A percentile compares a stretch with the other conserved stretches of the same genome.
Evolutionary conservation across 2,329 filamentous ascomycete genomes (phyloP).

Genomic region (Trichocomaceae sp.): DNA sequence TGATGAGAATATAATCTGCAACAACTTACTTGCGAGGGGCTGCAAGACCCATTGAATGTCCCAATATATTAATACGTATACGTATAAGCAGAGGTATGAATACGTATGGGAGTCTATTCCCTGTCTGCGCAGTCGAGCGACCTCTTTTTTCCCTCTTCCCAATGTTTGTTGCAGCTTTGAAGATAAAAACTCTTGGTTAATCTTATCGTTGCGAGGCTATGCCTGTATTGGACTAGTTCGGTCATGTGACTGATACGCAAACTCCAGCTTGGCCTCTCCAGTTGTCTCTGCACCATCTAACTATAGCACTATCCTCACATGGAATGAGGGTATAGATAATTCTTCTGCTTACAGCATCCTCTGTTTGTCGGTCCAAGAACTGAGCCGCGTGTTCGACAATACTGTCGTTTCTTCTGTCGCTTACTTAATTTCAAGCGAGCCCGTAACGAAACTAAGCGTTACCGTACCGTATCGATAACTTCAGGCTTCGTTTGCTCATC

Average conservation of each 20-base stretch:
- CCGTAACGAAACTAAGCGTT: neutral
- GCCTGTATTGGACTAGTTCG: neutral
- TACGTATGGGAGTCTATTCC: neutral
- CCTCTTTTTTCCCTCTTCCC: conserved; percentile 1
- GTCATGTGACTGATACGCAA: neutral
- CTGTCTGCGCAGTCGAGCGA: neutral
- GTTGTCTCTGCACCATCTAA: neutral
- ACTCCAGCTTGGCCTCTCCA: neutral
- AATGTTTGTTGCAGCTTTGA: neutral
- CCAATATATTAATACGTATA: neutral
- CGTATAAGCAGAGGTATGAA: neutral
- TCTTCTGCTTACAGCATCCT: neutral
- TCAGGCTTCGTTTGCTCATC: neutral
- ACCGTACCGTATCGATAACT: conserved; percentile 5
- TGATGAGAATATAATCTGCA: neutral
- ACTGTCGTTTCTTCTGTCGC: neutral
- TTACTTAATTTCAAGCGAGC: neutral
- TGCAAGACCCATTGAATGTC: conserved; percentile 58
- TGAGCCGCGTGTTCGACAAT: neutral
- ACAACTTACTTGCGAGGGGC: conserved; percentile 57
- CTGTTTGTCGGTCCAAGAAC: neutral
- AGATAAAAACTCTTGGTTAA: neutral
- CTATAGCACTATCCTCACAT: no score
- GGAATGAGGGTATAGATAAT: neutral
- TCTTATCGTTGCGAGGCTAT: neutral